These are phyloP conservation scores for Chrysosporium queenslandicum DNA, from an alignment of 2,329 filamentous ascomycete species.

Conservation along the genomic window DNA sequence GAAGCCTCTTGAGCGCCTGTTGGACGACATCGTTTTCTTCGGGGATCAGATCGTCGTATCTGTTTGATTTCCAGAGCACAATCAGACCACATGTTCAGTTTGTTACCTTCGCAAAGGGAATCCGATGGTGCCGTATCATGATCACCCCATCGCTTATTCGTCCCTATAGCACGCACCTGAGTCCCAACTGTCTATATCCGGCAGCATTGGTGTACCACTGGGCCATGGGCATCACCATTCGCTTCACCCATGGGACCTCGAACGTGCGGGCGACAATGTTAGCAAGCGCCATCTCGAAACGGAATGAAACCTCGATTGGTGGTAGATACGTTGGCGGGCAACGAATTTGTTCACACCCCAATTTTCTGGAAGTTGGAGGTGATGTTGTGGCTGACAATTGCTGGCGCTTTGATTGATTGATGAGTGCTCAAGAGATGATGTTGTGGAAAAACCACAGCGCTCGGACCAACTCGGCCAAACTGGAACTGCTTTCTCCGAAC, in stretches of 20 bases:
- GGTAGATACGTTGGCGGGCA: neutral
- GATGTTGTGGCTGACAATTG: conserved; percentile 12
- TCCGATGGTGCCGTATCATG: neutral
- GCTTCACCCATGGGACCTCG: conserved; percentile 77
- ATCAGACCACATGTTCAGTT: neutral
- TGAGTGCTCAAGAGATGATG: conserved; percentile 1
- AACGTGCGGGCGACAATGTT: conserved; percentile 60
- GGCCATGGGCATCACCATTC: conserved; percentile 68
- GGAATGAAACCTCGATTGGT: neutral
- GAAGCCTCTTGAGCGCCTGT: conserved; percentile 79
- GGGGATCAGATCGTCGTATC: conserved; percentile 86
- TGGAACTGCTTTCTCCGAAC: conserved; percentile 7
- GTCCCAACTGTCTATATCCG: conserved; percentile 85
- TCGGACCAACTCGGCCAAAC: conserved; percentile 17
- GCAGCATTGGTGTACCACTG: conserved; percentile 82
- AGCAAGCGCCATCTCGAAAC: conserved; percentile 3
- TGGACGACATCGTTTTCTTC: conserved; percentile 85
- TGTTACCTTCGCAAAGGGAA: neutral
- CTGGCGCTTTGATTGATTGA: conserved; percentile 5
- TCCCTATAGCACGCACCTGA: conserved; percentile 53
- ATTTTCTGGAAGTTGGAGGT: conserved; percentile 1
- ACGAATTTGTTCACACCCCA: neutral
- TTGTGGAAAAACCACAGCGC: conserved; percentile 17
- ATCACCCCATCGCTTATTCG: conserved; percentile 1
- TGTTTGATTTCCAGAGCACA: conserved; percentile 35